Evolutionary conservation across 2,329 filamentous ascomycete species (phyloP).

Genomic region (Ophiostoma fasciatum): DNA sequence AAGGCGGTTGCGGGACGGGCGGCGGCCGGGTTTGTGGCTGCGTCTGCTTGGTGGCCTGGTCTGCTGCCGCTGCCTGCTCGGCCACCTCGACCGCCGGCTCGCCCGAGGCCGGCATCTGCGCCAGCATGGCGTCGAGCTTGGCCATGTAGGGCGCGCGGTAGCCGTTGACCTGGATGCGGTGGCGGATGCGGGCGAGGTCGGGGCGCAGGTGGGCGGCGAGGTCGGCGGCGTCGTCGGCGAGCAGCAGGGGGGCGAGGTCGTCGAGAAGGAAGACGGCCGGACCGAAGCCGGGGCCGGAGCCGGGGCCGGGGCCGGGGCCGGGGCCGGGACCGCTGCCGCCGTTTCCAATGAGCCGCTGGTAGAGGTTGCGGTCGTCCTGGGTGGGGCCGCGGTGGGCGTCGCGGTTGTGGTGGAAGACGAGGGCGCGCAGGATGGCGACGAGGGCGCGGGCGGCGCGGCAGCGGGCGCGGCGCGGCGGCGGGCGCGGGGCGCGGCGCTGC

Average conservation of each 20-base stretch:
- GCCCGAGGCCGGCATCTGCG: slow-evolving; percentile 7
- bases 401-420: slow-evolving; percentile 24
- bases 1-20: too few relatives aligned
- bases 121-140: slow-evolving; percentile 7
- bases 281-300: slow-evolving; percentile 16
- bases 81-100: neutral
- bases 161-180: slow-evolving; percentile 10
- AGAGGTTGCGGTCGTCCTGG: slow-evolving; percentile 30
- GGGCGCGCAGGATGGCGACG: slow-evolving; percentile 30
- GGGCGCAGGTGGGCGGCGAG: slow-evolving; percentile 29
- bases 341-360: slow-evolving; percentile 31
- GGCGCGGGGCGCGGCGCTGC: slow-evolving; percentile 15
- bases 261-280: slow-evolving; percentile 26
- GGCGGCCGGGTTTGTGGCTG: neutral
- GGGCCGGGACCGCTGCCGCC: slow-evolving; percentile 22
- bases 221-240: slow-evolving; percentile 5
- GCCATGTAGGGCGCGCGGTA: slow-evolving; percentile 10
- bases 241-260: slow-evolving; percentile 25
- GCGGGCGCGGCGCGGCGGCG: slow-evolving; percentile 24
- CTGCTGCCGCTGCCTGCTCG: too few relatives aligned
- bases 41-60: too few relatives aligned
- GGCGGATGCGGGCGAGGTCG: slow-evolving; percentile 19
- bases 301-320: neutral
- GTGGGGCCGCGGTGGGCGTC: slow-evolving; percentile 20
- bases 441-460: slow-evolving; percentile 32